A percentile compares a stretch with the other conserved stretches of the same genome.
Evolutionary conservation across 1,284 basidiomycete genomes (phyloP).

Genomic region (Spongispora temasekensis): DNA sequence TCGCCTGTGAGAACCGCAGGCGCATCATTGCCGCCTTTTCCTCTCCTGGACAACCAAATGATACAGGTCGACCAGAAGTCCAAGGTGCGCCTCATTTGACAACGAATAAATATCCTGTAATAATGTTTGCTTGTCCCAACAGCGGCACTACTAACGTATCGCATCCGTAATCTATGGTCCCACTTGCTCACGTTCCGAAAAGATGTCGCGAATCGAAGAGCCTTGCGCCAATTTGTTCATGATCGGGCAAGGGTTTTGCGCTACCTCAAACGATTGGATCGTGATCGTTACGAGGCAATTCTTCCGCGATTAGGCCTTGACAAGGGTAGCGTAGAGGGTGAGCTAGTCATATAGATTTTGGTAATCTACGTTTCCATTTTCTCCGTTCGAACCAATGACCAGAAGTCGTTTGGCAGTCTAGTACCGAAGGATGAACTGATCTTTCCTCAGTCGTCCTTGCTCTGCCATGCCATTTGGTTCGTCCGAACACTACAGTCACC

Average conservation of each 20-base stretch:
- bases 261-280: slow-evolving; percentile 73
- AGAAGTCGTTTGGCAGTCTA: too few relatives aligned
- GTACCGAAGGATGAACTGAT: too few relatives aligned
- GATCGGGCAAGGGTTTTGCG: slow-evolving; percentile 81
- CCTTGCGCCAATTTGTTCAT: slow-evolving; percentile 77
- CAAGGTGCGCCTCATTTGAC: slow-evolving; percentile 65
- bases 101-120: slow-evolving; percentile 2
- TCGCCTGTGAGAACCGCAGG: slow-evolving; percentile 84
- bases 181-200: slow-evolving; percentile 73
- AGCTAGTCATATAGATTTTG: slow-evolving; percentile 60
- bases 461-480: too few relatives aligned
- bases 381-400: too few relatives aligned
- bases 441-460: too few relatives aligned
- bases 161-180: slow-evolving; percentile 80
- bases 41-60: slow-evolving; percentile 60
- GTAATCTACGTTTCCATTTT: background rate
- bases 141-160: slow-evolving; percentile 88
- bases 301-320: slow-evolving; percentile 80
- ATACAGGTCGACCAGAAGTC: slow-evolving; percentile 84
- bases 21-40: slow-evolving; percentile 85
- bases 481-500: too few relatives aligned
- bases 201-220: slow-evolving; percentile 79
- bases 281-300: slow-evolving; percentile 73
- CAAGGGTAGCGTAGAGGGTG: slow-evolving; percentile 83
- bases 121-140: slow-evolving; percentile 7